Evolutionary conservation across 805 yeast species (phyloP).

Genomic region (Cyberlindnera amylophila): DNA sequence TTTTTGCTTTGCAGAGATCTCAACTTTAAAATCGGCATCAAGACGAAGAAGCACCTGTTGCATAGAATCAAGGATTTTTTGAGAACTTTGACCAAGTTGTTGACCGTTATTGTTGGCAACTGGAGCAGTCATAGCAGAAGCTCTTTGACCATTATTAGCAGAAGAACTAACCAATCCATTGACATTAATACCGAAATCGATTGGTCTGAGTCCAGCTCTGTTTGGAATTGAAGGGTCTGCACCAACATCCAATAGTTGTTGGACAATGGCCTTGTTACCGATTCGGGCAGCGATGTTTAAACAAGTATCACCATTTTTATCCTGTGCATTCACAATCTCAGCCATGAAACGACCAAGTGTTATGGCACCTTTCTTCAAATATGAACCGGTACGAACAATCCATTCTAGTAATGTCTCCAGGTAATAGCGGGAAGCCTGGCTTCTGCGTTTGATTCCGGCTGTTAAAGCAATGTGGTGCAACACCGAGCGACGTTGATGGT

Average conservation of each 20-base stretch:
- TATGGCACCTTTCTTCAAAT: constrained; percentile 42
- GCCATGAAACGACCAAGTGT: constrained; percentile 57
- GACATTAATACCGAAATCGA: constrained; percentile 74
- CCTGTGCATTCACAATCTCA: constrained; percentile 81
- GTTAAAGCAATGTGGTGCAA: constrained; percentile 83
- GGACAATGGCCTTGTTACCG: constrained; percentile 76
- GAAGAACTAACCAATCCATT: constrained; percentile 18
- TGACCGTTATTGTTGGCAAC: neutral
- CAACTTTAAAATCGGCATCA: constrained; percentile 56
- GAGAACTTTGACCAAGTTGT: constrained; percentile 22
- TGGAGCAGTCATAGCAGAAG: neutral
- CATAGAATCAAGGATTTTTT: constrained; percentile 48
- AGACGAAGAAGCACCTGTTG: constrained; percentile 46
- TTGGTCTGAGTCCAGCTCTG: constrained; percentile 80
- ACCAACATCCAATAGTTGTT: constrained; percentile 79
- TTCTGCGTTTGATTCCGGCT: constrained; percentile 71
- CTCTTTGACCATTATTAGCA: neutral
- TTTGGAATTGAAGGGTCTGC: constrained; percentile 79
- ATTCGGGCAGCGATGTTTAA: constrained; percentile 88
- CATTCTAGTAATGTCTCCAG: constrained; percentile 70
- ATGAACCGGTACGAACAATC: constrained; percentile 57
- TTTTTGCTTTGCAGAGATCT: constrained; percentile 48
- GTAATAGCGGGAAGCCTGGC: constrained; percentile 70
- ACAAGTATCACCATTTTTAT: constrained; percentile 92
- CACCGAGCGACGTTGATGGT: constrained; percentile 71